Percentiles rank a stretch among this genome's conserved stretches.
Evolutionary conservation across 2,329 filamentous ascomycete genomes (phyloP).

Genomic region (Claviceps lovelessii): DNA sequence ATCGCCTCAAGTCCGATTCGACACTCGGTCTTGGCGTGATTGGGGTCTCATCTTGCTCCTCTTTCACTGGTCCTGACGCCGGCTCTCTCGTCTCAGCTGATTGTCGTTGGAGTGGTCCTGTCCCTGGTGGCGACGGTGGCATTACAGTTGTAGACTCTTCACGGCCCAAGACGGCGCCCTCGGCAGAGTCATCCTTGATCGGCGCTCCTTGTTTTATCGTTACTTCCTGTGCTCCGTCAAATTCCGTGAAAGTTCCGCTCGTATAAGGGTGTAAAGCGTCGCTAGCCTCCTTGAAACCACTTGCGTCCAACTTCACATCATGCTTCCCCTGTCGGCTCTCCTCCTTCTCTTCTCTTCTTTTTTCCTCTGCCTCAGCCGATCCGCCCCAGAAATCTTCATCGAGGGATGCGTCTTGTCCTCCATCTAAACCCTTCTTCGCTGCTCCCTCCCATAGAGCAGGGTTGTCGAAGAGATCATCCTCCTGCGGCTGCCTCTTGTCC

Average conservation of each 20-base stretch:
- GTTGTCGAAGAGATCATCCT: conserved; percentile 32
- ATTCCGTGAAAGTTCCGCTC: conserved; percentile 10
- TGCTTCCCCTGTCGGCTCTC: conserved; percentile 2
- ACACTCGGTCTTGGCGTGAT: conserved; percentile 12
- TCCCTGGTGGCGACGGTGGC: conserved; percentile 9
- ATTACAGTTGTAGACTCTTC: conserved; percentile 11
- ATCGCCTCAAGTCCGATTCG: conserved; percentile 26
- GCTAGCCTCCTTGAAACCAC: neutral
- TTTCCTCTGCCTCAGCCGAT: conserved; percentile 4
- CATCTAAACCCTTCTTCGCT: conserved; percentile 22
- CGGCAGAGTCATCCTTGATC: conserved; percentile 16
- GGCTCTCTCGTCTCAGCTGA: conserved; percentile 18
- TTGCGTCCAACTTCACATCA: neutral
- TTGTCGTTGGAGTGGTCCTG: conserved; percentile 14
- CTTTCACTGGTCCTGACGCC: conserved; percentile 17
- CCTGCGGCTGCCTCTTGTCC: conserved; percentile 24
- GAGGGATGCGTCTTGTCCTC: conserved; percentile 7
- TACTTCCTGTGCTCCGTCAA: conserved; percentile 12
- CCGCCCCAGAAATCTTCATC: conserved; percentile 18
- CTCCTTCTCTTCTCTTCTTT: conserved; percentile 3
- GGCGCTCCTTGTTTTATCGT: conserved; percentile 10
- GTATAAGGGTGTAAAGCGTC: conserved; percentile 6
- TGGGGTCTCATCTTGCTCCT: conserved; percentile 14
- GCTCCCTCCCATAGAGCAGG: conserved; percentile 29
- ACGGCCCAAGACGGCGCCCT: conserved; percentile 26